A percentile compares a stretch with the other conserved stretches of the same genome.
Conservation (phyloP, 345 rosid species). For the Populus simonii region DNA sequence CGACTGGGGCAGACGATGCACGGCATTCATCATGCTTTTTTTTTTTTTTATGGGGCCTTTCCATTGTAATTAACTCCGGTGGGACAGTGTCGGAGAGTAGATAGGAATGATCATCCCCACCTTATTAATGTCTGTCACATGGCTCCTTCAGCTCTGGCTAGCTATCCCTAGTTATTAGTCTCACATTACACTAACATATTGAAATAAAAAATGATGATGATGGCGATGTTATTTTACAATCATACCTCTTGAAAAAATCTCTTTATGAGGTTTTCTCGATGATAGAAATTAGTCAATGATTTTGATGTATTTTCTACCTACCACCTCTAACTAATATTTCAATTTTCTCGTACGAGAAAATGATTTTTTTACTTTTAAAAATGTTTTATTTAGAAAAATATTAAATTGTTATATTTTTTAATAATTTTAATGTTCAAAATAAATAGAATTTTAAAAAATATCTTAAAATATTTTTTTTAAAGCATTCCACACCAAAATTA, state of each 20-base stretch:
- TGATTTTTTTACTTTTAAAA: too few species aligned
- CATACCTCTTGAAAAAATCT: background rate
- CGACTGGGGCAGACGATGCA: background rate
- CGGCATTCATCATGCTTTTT: background rate
- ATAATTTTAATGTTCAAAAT: too few species aligned
- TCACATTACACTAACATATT: background rate
- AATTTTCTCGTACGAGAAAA: too few species aligned
- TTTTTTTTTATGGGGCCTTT: background rate
- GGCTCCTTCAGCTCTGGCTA: constrained; percentile 6
- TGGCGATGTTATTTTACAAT: too few species aligned
- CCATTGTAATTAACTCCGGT: background rate
- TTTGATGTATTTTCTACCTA: background rate
- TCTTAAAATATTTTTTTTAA: too few species aligned
- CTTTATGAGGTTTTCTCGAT: background rate
- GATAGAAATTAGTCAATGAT: too few species aligned
- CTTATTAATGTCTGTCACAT: constrained; percentile 17
- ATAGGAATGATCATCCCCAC: constrained; percentile 10
- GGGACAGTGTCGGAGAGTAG: background rate
- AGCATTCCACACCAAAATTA: too few species aligned
- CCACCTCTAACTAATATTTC: background rate
- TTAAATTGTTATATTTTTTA: too few species aligned
- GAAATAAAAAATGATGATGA: background rate
- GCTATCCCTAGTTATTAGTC: background rate
- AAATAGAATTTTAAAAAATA: too few species aligned
- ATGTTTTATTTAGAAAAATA: too few species aligned